These are phyloP conservation scores for Clarireedia homoeocarpa DNA, from an alignment of 2,329 filamentous ascomycete species.

Conservation along the genomic window DNA sequence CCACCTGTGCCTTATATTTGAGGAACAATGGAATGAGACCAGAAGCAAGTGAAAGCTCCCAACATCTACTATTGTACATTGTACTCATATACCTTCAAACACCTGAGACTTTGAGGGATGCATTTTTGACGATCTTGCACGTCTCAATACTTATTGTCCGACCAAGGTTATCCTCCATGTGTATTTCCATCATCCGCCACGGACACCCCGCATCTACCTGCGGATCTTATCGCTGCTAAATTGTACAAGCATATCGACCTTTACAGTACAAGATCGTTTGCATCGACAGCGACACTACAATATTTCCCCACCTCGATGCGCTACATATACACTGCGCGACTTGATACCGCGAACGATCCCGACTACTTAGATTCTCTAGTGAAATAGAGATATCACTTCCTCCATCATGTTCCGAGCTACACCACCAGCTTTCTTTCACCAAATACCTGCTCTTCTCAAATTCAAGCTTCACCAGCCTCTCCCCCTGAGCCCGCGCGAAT, in stretches of 20 bases:
- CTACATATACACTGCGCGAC: too few relatives aligned
- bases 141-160: too few relatives aligned
- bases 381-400: conserved; percentile 37
- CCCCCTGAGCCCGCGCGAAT: conserved; percentile 48
- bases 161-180: not conserved
- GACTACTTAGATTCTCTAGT: conserved; percentile 25
- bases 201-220: not conserved
- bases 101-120: too few relatives aligned
- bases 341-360: conserved; percentile 16
- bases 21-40: too few relatives aligned
- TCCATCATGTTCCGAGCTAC: conserved; percentile 42
- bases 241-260: not conserved
- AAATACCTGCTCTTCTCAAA: conserved; percentile 35
- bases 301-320: too few relatives aligned
- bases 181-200: not conserved
- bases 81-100: too few relatives aligned
- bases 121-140: too few relatives aligned
- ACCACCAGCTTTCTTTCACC: conserved; percentile 37
- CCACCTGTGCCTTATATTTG: too few relatives aligned
- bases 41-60: too few relatives aligned
- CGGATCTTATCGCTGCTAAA: not conserved
- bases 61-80: too few relatives aligned
- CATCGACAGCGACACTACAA: too few relatives aligned
- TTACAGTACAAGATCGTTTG: not conserved
- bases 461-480: conserved; percentile 42